A percentile compares a stretch with the other conserved stretches of the same genome.
These are phyloP conservation scores for Trifolium fragiferum DNA, from an alignment of 306 rosid genomes.

Conservation along the genomic window DNA sequence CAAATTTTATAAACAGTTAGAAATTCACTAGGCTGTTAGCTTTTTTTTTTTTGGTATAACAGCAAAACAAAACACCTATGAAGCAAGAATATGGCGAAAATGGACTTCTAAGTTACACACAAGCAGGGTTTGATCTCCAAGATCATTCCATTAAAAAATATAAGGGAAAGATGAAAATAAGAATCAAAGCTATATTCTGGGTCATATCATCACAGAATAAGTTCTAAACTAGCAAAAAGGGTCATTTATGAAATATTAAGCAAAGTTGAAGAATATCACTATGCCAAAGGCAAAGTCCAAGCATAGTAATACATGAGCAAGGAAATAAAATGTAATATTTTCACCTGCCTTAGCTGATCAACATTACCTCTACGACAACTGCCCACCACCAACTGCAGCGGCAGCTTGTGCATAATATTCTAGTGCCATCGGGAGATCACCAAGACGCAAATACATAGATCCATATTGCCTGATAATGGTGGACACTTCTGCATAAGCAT, in stretches of 20 bases:
- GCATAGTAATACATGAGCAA: conserved; percentile 15
- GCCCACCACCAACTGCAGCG: conserved; percentile 97
- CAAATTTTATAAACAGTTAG: neutral
- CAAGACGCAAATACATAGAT: no score
- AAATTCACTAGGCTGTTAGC: neutral
- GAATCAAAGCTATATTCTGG: conserved; percentile 14
- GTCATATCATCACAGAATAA: conserved; percentile 20
- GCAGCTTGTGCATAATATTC: no score
- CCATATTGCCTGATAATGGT: no score
- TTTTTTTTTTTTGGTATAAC: neutral
- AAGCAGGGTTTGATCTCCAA: conserved; percentile 19
- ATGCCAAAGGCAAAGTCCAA: conserved; percentile 24
- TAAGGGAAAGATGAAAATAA: neutral
- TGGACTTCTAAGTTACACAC: conserved; percentile 16
- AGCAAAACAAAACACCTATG: conserved; percentile 8
- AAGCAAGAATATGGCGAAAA: neutral
- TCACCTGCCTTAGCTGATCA: conserved; percentile 95
- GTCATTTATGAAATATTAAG: conserved; percentile 23
- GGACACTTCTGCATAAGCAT: no score
- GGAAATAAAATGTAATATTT: conserved; percentile 16
- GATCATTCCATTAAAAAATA: conserved; percentile 25
- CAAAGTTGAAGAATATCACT: conserved; percentile 8
- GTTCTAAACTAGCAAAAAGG: conserved; percentile 27
- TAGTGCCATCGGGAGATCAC: no score
- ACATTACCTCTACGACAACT: conserved; percentile 76